Evolutionary conservation across 176 grass and related monocot genomes (phyloP).

Genomic region (Cenchrus americanus): DNA sequence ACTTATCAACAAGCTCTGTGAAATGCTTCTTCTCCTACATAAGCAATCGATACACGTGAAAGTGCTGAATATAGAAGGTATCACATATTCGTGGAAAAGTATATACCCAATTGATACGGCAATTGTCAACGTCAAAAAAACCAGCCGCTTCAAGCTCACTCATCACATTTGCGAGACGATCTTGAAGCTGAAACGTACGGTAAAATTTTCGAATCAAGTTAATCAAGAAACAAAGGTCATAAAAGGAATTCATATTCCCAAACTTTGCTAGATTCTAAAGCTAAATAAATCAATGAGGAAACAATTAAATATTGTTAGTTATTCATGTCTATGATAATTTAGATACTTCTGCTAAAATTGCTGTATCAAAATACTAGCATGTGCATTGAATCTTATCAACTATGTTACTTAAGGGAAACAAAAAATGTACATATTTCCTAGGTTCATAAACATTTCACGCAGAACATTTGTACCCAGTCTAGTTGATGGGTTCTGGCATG

Average conservation of each 20-base stretch:
- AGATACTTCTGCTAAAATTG: no score
- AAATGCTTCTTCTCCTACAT: constrained; percentile 23
- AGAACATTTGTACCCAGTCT: not conserved
- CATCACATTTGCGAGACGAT: not conserved
- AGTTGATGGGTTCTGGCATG: not conserved
- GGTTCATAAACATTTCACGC: no score
- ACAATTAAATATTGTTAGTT: no score
- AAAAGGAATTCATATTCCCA: not conserved
- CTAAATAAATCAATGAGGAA: no score
- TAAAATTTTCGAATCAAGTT: not conserved
- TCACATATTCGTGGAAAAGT: not conserved
- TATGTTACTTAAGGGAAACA: no score
- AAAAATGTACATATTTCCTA: no score
- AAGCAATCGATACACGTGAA: not conserved
- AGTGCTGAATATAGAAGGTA: not conserved
- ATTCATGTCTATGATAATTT: no score
- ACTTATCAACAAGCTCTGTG: constrained; percentile 18
- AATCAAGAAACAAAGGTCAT: not conserved
- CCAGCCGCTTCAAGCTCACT: constrained; percentile 5
- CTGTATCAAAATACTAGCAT: no score
- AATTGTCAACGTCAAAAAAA: constrained; percentile 19
- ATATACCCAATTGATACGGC: constrained; percentile 5
- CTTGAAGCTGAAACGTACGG: not conserved
- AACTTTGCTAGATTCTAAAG: not conserved
- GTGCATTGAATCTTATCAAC: no score